These are phyloP conservation scores for Paraphoma chrysanthemicola DNA, from an alignment of 2,329 filamentous ascomycete species.

Conservation along the genomic window DNA sequence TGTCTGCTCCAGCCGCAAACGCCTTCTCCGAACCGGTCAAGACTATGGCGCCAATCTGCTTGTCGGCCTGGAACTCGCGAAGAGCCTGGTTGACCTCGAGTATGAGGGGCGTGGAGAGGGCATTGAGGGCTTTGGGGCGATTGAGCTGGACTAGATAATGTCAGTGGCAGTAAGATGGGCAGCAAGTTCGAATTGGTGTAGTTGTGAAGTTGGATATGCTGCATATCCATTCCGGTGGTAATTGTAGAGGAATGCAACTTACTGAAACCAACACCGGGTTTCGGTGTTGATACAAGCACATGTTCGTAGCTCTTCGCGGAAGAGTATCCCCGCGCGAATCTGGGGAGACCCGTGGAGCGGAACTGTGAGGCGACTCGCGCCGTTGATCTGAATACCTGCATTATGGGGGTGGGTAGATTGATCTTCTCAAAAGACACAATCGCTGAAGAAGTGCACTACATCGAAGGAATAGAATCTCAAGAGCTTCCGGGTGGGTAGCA, in stretches of 20 bases:
- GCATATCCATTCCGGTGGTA: no score
- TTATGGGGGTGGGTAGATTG: constrained; percentile 22
- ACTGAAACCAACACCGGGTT: constrained; percentile 91
- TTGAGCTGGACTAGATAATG: constrained; percentile 78
- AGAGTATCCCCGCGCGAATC: constrained; percentile 59
- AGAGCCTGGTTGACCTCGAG: constrained; percentile 69
- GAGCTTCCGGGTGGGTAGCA: constrained; percentile 24
- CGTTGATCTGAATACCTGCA: constrained; percentile 64
- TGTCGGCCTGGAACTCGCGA: constrained; percentile 42
- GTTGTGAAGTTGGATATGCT: no score
- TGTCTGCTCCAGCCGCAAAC: constrained; percentile 84
- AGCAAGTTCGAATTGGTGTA: no score
- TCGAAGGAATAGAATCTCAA: constrained; percentile 1
- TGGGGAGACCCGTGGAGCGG: constrained; percentile 62
- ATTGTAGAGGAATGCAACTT: constrained; percentile 22
- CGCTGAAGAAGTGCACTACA: constrained; percentile 1
- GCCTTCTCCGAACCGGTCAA: constrained; percentile 89
- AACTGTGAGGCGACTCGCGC: constrained; percentile 68
- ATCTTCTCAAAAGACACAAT: constrained; percentile 1
- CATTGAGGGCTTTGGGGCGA: constrained; percentile 94
- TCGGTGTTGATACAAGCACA: constrained; percentile 81
- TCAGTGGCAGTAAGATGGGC: constrained; percentile 10
- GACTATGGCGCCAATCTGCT: constrained; percentile 55
- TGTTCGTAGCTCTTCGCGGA: constrained; percentile 71
- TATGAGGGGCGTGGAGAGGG: constrained; percentile 89